Evolutionary conservation across 768 basidiomycete genomes (phyloP), one percentile per base, ranked within the genome.

Genomic region (Amanita muscaria): DNA sequence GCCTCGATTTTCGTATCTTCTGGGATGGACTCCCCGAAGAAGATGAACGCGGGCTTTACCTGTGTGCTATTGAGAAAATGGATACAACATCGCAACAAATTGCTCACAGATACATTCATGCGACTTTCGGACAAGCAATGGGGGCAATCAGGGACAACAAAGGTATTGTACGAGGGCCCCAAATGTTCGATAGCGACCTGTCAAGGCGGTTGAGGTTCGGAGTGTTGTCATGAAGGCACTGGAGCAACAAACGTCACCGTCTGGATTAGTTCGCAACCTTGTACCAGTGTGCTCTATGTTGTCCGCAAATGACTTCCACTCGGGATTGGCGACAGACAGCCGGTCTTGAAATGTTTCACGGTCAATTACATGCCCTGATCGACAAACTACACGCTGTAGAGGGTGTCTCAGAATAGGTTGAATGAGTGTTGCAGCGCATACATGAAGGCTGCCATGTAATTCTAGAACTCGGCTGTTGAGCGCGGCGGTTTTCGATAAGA

Each of bases 1-100:
- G 91, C 90, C 54, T 75, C 71, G 34, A 81, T 75, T 57, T 76
- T 84, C 40, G 85, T 70, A 27, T 64, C 48, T 18, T 69, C 59
- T 8, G 79, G 69, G 51, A 97, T 88, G 1, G 88, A 86, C 64
- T 94, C 92, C 24, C 92, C 92, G 54, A 93, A 93, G 59, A 92
- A 92, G 8, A 88, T 75, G 14, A 92, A 73, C 33, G 83, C 79
- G 0, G 90, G 84, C 64, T 91, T 92, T 47, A 80, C 74, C 86
- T 81, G 54, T 4, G n/a, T 23, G 10, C 34, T n/a, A n/a, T n/a
- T 29, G 23, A 45, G 39, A 18, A n/a, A 16, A 44, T 51, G n/a
- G 10, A 23, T n/a, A 36, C 43, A n/a, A 1, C 22, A 37, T 16
- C 24, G 21, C 15, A 22, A 19, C 3, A 34, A 14, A 23, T 12